Base-by-base conservation (phyloP, 371 early-diverging fungal genomes). In the Mortierella sp. region DNA sequence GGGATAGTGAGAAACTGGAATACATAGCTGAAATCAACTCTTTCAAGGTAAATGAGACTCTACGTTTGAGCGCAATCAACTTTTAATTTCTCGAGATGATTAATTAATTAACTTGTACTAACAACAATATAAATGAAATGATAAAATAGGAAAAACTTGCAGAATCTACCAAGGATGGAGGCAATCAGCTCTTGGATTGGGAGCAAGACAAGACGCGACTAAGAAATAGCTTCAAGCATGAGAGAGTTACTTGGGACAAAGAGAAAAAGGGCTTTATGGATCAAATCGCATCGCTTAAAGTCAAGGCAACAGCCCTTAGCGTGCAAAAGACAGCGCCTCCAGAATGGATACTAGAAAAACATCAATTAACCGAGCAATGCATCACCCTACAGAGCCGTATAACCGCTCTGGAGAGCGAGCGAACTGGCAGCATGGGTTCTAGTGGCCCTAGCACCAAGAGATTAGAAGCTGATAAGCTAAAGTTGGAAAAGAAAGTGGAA, bases 281-380 rank as follows among this genome's bases (percentile, higher is more conserved):
- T 23, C 80, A 80, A 37, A 70, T 80, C n/a, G 80, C 71, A 1
- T 80, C 80, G 2, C 57, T 74, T 56, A 74, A 74, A 43, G 57
- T 80, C 75, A 80, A 80, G 43, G 53, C 60, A 8, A 60, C 74
- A 4, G 32, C 69, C 9, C 68, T 79, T 19, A 47, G 67, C 15
- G 34, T 80, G 15, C 70, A 80, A 35, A 80, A 74, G 40, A 42
- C 62, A 2, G 61, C 75, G 9, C 80, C 80, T 2, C 66, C 74
- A 31, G 80, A 80, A 23, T 80, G 80, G 80, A 56, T 70, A 15
- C 31, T 74, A 34, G 80, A 80, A 29, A 80, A 70, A 35, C 75
- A 80, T 19, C 58, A 60, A 8, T 55, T 80, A 51, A 13, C 28
- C 12, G 71, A 74, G 15, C 66, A 74, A 26, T 67, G 70, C 45